These are phyloP conservation scores for Gnaphalium uliginosum DNA, from an alignment of 129 eudicot genomes.

Conservation along the genomic window DNA sequence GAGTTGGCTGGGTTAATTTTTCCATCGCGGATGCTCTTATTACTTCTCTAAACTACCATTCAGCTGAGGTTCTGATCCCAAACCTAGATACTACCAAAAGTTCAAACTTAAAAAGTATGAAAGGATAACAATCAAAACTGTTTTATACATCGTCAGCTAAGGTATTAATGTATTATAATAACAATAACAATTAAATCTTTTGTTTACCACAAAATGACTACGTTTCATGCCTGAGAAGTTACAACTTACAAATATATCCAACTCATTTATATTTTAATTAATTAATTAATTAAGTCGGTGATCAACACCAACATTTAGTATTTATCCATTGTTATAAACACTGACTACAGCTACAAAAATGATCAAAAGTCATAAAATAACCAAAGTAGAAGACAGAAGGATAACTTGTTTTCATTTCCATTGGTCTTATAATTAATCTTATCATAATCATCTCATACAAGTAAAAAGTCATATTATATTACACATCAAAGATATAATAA, in stretches of 20 bases:
- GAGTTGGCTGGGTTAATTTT: too few relatives aligned
- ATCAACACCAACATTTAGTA: not conserved
- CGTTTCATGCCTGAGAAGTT: not conserved
- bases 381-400: not conserved
- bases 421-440: not conserved
- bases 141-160: not conserved
- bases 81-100: not conserved
- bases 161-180: too few relatives aligned
- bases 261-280: not conserved
- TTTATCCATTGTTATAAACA: constrained; percentile 8
- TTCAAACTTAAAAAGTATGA: not conserved
- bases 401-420: not conserved
- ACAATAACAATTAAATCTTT: not conserved
- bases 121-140: not conserved
- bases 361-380: not conserved
- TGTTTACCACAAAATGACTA: not conserved
- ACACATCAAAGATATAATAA: not conserved
- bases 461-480: not conserved
- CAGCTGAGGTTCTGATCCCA: too few relatives aligned
- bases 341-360: constrained; percentile 18
- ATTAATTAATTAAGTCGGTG: constrained; percentile 9
- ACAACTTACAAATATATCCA: constrained; percentile 9
- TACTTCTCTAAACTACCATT: too few relatives aligned
- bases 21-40: too few relatives aligned
- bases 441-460: not conserved